Evolutionary conservation across 2,329 filamentous ascomycete species (phyloP).

Genomic region (Zalaria obscura): DNA sequence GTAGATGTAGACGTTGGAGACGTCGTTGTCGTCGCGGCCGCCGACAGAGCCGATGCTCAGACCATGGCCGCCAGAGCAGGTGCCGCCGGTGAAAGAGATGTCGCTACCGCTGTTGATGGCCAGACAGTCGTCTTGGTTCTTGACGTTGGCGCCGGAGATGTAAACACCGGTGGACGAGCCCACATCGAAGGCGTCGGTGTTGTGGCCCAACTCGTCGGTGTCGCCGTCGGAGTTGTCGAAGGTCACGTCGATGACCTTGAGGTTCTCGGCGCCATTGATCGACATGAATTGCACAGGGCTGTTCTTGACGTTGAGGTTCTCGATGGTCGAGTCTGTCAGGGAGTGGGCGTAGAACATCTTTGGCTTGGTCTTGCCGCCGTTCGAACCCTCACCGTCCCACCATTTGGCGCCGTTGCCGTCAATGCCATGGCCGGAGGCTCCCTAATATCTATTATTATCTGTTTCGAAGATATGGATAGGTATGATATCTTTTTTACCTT

Average conservation of each 20-base stretch:
- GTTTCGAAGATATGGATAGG: too few species aligned
- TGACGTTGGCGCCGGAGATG: constrained; percentile 12
- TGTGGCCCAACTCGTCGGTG: constrained; percentile 10
- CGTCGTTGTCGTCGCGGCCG: constrained; percentile 34
- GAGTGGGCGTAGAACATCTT: constrained; percentile 47
- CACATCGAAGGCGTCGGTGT: constrained; percentile 17
- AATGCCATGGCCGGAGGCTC: constrained; percentile 38
- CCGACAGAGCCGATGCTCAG: constrained; percentile 42
- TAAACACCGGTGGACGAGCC: constrained; percentile 9
- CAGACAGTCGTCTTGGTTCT: constrained; percentile 17
- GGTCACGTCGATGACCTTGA: constrained; percentile 35
- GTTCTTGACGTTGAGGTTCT: constrained; percentile 37
- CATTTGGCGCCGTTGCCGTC: constrained; percentile 42
- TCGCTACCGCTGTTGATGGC: constrained; percentile 24
- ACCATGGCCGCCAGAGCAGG: constrained; percentile 36
- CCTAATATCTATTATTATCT: constrained; percentile 9
- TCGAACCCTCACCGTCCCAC: constrained; percentile 48
- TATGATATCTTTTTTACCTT: constrained; percentile 8
- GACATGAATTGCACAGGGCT: constrained; percentile 40
- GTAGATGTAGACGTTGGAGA: constrained; percentile 35
- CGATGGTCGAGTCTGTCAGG: constrained; percentile 36
- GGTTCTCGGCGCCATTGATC: constrained; percentile 26
- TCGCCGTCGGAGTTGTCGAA: constrained; percentile 46
- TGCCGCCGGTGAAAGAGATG: constrained; percentile 25
- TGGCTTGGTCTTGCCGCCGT: constrained; percentile 49